Evolutionary conservation across 129 eudicot genomes (phyloP).

Genomic region (Saussurea involucrata): DNA sequence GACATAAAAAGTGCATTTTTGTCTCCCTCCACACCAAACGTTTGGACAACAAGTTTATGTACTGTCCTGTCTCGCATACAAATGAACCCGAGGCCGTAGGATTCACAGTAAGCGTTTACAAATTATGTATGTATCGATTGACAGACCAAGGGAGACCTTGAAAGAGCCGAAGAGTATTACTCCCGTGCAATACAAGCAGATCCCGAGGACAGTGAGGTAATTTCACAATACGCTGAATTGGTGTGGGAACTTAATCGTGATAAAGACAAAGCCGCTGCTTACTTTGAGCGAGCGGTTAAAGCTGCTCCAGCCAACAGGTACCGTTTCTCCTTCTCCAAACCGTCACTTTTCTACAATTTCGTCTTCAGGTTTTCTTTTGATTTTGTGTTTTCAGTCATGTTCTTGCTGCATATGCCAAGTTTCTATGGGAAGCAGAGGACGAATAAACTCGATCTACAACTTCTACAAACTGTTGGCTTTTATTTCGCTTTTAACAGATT

Average conservation of each 20-base stretch:
- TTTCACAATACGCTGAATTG: slow-evolving; percentile 53
- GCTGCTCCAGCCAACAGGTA: slow-evolving; percentile 57
- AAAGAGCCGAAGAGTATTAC: slow-evolving; percentile 62
- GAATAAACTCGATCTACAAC: slow-evolving; percentile 12
- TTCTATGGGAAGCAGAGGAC: slow-evolving; percentile 69
- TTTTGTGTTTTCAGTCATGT: slow-evolving; percentile 40
- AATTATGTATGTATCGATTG: not conserved
- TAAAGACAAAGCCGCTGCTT: slow-evolving; percentile 43
- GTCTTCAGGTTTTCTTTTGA: not conserved
- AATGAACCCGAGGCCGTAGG: not conserved
- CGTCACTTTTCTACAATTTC: not conserved
- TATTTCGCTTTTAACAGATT: not conserved
- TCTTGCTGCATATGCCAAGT: slow-evolving; percentile 67
- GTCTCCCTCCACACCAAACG: not conserved
- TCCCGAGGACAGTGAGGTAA: slow-evolving; percentile 45
- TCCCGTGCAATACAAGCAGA: slow-evolving; percentile 47
- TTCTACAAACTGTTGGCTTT: not conserved
- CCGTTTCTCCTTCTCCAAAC: not conserved
- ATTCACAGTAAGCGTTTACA: not conserved
- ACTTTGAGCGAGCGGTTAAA: slow-evolving; percentile 55
- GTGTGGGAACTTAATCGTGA: slow-evolving; percentile 67
- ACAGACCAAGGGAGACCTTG: slow-evolving; percentile 64
- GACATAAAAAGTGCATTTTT: not conserved
- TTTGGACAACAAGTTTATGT: too few species aligned
- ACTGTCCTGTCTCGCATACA: not conserved